phyloP scores from a whole-genome alignment of 306 rosid species.

The Spatholobus suberectus region DNA sequence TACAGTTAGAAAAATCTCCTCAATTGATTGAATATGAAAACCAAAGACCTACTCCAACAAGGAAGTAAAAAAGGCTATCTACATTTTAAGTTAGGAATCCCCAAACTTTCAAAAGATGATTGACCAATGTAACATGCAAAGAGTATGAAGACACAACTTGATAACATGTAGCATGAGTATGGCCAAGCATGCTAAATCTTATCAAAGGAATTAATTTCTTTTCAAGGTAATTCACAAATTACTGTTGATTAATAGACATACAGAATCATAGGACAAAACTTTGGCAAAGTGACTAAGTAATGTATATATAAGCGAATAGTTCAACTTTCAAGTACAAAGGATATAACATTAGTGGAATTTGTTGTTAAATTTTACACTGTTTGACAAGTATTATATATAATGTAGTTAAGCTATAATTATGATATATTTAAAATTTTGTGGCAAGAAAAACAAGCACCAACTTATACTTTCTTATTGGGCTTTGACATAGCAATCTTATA shows the following conservation, averaged over 20 bases:
- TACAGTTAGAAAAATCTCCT: conserved; percentile 45
- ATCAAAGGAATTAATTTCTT: not conserved
- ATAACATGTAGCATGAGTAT: conserved; percentile 17
- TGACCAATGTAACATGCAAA: conserved; percentile 2
- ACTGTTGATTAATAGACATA: not conserved
- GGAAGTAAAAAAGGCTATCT: conserved; percentile 33
- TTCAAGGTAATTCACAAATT: not conserved
- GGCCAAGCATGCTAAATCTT: conserved; percentile 2
- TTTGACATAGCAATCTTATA: conserved; percentile 30
- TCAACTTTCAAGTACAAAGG: not conserved
- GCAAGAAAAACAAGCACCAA: not conserved
- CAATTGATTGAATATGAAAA: conserved; percentile 37
- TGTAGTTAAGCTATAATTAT: conserved; percentile 10
- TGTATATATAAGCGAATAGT: conserved; percentile 9
- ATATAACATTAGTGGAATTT: conserved; percentile 30
- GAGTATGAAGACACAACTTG: conserved; percentile 21
- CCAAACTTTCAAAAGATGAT: conserved; percentile 29
- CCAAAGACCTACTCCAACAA: conserved; percentile 29
- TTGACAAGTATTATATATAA: conserved; percentile 24
- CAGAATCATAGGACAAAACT: conserved; percentile 6
- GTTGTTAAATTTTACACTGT: conserved; percentile 15
- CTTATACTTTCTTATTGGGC: conserved; percentile 23
- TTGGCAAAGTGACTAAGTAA: conserved; percentile 1
- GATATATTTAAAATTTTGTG: not conserved
- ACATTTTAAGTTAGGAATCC: conserved; percentile 10